Conservation (phyloP, 345 rosid genomes). For the Linum lewisii region DNA sequence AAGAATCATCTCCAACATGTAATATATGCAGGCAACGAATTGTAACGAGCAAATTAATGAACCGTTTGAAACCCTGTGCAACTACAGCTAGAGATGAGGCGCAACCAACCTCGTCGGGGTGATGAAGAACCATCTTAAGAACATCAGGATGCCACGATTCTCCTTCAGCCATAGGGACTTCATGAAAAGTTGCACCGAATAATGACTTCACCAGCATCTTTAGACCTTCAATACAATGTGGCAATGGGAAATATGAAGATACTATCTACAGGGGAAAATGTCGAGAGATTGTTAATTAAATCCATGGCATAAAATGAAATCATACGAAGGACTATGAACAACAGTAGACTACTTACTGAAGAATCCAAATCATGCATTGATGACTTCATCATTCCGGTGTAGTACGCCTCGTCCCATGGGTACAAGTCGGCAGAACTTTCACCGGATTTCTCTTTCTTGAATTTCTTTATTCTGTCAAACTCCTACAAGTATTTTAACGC, state of each 20-base stretch:
- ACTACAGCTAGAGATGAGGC: neutral
- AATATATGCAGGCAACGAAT: neutral
- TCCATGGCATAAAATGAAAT: slow-evolving; percentile 1
- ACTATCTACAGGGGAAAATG: slow-evolving; percentile 43
- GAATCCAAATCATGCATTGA: slow-evolving; percentile 62
- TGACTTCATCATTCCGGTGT: slow-evolving; percentile 72
- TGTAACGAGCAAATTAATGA: slow-evolving; percentile 1
- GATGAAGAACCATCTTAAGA: slow-evolving; percentile 72
- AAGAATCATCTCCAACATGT: neutral
- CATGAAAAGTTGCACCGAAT: slow-evolving; percentile 67
- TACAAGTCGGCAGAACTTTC: slow-evolving; percentile 44
- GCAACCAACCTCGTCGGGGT: slow-evolving; percentile 63
- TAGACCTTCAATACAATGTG: slow-evolving; percentile 76
- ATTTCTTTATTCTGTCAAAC: slow-evolving; percentile 46
- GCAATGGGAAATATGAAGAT: slow-evolving; percentile 82
- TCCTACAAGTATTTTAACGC: slow-evolving; percentile 38
- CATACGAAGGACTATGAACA: slow-evolving; percentile 6
- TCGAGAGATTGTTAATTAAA: slow-evolving; percentile 3
- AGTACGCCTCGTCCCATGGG: slow-evolving; percentile 95
- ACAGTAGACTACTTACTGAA: slow-evolving; percentile 39
- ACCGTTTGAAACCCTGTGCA: neutral
- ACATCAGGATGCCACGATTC: slow-evolving; percentile 97
- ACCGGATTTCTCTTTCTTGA: slow-evolving; percentile 56
- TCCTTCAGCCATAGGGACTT: slow-evolving; percentile 60
- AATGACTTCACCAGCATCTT: slow-evolving; percentile 66